Evolutionary conservation across 1,284 basidiomycete species (phyloP).

Genomic region (Takashimella koratensis): DNA sequence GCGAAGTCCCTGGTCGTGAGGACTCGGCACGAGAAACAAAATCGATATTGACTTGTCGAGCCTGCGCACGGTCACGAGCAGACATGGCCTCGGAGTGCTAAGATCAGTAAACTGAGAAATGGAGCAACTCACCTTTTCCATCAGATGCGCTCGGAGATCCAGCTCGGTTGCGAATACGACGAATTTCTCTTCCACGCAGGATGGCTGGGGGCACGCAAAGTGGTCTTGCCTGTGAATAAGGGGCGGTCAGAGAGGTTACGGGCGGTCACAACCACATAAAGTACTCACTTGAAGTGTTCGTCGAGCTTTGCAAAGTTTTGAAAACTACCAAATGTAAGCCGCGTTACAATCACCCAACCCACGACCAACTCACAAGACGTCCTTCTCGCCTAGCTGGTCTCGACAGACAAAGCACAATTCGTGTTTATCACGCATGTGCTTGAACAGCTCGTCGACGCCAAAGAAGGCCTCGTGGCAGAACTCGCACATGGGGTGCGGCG

Average conservation of each 20-base stretch:
- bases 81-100: constrained; percentile 77
- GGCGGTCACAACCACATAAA: not conserved
- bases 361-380: constrained; percentile 74
- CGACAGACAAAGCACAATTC: constrained; percentile 98
- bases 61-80: constrained; percentile 70
- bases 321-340: too few species aligned
- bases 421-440: constrained; percentile 89
- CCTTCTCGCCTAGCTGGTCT: constrained; percentile 62
- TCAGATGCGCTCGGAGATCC: constrained; percentile 88
- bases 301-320: constrained; percentile 70
- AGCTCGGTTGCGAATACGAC: constrained; percentile 85
- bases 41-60: constrained; percentile 70
- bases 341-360: too few species aligned
- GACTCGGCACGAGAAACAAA: constrained; percentile 54
- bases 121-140: constrained; percentile 49
- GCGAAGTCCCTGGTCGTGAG: constrained; percentile 7
- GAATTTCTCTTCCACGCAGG: constrained; percentile 84
- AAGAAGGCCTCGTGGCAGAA: constrained; percentile 92
- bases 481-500: constrained; percentile 51
- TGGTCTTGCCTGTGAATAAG: constrained; percentile 55
- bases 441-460: constrained; percentile 84
- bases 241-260: constrained; percentile 9
- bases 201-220: constrained; percentile 68
- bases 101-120: not conserved
- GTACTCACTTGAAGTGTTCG: constrained; percentile 44